Base-by-base conservation (phyloP, 2,329 filamentous ascomycete species). In the Pezicula radicicola region DNA sequence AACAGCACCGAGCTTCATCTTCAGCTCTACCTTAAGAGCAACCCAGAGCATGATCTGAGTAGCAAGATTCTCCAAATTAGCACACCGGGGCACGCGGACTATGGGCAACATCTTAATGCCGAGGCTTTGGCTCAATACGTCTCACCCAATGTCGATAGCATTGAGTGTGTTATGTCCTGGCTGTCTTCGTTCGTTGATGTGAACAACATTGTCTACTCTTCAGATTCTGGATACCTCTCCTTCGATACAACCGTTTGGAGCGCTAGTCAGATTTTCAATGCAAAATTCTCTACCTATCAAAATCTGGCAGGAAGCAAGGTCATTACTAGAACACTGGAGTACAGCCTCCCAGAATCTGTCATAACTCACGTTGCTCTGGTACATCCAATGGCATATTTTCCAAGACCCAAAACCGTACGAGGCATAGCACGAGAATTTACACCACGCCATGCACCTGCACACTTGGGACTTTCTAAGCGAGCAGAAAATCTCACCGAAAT, bases 101-200 rank as follows among this genome's bases (percentile, higher is more conserved):
- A 80, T 55, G 78, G 77, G 21, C 63, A 78, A 50, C 76, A 79
- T 60, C 70, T 76, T 53, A 70, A 66, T 27, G 64, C 70, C 36
- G 64, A 68, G 10, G 70, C 75, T 27, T 66, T 76, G 49, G 68
- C 73, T 45, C 54, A 66, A 3, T 68, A 75, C 55, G 69, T 77
- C 30, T 67, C 67, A 6, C 69, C 73, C 0, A 62, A 65, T 6
- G 60, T 67, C 8, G 68, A 69, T 4, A 68, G 67, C n/a, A 55
- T 69, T 8, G 56, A 68, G 0, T 58, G 66, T 1, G 68, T 76
- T 13, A 63, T 69, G 12, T 59, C 54, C 21, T 79, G 76, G 76
- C 64, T 79, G 12, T 61, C 71, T 53, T 49, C 39, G 4, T 60
- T 59, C n/a, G 62, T 65, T 2, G 54, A 46, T 12, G 35, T 54